phyloP scores from a whole-genome alignment of 208 protist species.

The Balamuthia mandrillaris region DNA sequence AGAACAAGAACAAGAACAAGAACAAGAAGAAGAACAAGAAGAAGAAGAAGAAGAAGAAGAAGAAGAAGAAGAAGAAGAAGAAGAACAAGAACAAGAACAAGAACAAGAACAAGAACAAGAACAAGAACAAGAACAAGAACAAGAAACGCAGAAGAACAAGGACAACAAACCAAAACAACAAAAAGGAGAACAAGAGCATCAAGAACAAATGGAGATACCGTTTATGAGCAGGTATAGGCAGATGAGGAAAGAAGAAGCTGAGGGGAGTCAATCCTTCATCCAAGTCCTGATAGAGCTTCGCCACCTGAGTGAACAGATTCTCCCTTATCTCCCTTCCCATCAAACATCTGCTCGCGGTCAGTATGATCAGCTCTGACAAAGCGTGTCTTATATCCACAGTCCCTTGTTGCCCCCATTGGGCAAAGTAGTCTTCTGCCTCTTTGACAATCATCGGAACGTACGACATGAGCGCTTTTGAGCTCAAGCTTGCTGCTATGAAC shows the following conservation, averaged over 20 bases:
- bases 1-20: no score
- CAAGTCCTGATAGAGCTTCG: slow-evolving; percentile 78
- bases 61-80: no score
- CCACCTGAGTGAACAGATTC: slow-evolving; percentile 76
- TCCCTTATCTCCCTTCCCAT: slow-evolving; percentile 84
- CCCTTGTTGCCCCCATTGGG: slow-evolving; percentile 39
- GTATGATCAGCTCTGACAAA: slow-evolving; percentile 86
- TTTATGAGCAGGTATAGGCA: slow-evolving; percentile 75
- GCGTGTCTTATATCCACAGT: slow-evolving; percentile 78
- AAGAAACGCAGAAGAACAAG: background rate
- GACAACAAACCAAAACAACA: background rate
- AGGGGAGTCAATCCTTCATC: slow-evolving; percentile 80
- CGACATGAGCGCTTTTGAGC: slow-evolving; percentile 27
- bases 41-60: no score
- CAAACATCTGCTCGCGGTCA: slow-evolving; percentile 85
- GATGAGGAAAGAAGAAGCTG: slow-evolving; percentile 76
- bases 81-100: no score
- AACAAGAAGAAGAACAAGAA: no score
- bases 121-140: no score
- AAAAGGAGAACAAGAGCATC: slow-evolving; percentile 13
- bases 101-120: no score
- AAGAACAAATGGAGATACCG: background rate
- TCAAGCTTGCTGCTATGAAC: slow-evolving; percentile 20
- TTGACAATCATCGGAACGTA: slow-evolving; percentile 47
- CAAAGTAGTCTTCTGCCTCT: slow-evolving; percentile 49